Percentiles rank a stretch among this genome's conserved stretches.
phyloP scores from a whole-genome alignment of 2,329 filamentous ascomycete genomes.

The Kalmusia sp. region DNA sequence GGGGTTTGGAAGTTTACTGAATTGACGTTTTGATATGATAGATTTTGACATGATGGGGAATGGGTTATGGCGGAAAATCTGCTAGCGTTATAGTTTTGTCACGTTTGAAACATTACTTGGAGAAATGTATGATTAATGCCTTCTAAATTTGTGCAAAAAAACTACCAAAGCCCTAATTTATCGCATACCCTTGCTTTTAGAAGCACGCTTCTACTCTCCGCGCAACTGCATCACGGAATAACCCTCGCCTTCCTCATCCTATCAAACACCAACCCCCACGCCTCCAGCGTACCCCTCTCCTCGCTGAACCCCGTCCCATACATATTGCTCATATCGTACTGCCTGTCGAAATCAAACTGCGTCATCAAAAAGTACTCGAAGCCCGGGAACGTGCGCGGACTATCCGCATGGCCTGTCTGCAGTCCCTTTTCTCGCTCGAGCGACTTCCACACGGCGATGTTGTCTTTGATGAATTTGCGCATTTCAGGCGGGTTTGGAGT shows the following conservation, averaged over 20 bases:
- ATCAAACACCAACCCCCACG: constrained; percentile 54
- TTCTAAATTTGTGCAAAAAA: too few relatives aligned
- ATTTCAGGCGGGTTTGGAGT: constrained; percentile 25
- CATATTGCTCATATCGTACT: constrained; percentile 54
- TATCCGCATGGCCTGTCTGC: constrained; percentile 48
- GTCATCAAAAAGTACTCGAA: constrained; percentile 55
- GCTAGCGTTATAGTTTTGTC: background rate
- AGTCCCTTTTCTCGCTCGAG: constrained; percentile 38
- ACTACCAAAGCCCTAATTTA: too few relatives aligned
- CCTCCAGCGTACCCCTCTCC: constrained; percentile 46
- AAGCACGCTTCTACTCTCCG: background rate
- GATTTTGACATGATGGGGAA: background rate
- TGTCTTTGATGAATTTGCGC: constrained; percentile 35
- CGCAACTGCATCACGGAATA: constrained; percentile 36
- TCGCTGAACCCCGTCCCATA: constrained; percentile 52
- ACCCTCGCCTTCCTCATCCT: constrained; percentile 52
- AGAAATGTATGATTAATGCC: background rate
- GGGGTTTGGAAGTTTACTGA: constrained; percentile 15
- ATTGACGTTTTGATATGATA: background rate
- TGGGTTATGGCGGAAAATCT: background rate
- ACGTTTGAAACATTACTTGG: background rate
- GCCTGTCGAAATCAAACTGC: constrained; percentile 54
- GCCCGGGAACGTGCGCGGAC: constrained; percentile 42
- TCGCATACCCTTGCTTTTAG: too few relatives aligned
- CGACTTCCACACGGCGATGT: constrained; percentile 30